A percentile compares a stretch with the other conserved stretches of the same genome.
Evolutionary conservation across 345 rosid species (phyloP).

Genomic region (Populus alba): DNA sequence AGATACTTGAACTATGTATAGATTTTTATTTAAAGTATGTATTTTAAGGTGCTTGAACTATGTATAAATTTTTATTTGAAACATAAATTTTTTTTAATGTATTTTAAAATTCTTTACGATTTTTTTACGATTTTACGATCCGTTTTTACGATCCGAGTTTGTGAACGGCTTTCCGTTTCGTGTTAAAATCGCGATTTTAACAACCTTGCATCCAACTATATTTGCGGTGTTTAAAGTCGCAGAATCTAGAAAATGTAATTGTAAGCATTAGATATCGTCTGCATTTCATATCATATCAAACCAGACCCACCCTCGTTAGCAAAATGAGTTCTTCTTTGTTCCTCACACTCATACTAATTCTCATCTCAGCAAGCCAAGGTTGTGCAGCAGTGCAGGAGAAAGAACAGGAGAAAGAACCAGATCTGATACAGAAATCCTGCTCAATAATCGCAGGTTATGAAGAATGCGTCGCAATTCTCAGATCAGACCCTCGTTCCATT

Average conservation of each 20-base stretch:
- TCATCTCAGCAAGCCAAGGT: neutral
- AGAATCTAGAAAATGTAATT: neutral
- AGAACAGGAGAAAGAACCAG: neutral
- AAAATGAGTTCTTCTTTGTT: neutral
- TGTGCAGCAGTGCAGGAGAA: neutral
- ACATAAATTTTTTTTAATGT: too few relatives aligned
- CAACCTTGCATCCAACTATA: neutral
- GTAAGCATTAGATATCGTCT: neutral
- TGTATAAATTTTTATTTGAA: too few relatives aligned
- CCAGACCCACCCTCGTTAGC: neutral
- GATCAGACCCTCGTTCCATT: slow-evolving; percentile 1
- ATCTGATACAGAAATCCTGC: slow-evolving; percentile 3
- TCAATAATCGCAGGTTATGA: neutral
- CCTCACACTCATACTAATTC: neutral
- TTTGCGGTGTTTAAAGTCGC: neutral
- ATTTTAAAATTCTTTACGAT: too few relatives aligned
- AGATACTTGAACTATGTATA: too few relatives aligned
- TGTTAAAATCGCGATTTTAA: too few relatives aligned
- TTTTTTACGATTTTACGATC: too few relatives aligned
- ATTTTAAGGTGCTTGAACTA: too few relatives aligned
- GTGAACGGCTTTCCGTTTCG: too few relatives aligned
- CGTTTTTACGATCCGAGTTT: too few relatives aligned
- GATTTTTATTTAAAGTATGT: too few relatives aligned
- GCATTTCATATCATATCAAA: neutral
- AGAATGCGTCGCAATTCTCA: neutral